Conservation (phyloP, 2,329 filamentous ascomycete species). For the Cercospora berteroae region DNA sequence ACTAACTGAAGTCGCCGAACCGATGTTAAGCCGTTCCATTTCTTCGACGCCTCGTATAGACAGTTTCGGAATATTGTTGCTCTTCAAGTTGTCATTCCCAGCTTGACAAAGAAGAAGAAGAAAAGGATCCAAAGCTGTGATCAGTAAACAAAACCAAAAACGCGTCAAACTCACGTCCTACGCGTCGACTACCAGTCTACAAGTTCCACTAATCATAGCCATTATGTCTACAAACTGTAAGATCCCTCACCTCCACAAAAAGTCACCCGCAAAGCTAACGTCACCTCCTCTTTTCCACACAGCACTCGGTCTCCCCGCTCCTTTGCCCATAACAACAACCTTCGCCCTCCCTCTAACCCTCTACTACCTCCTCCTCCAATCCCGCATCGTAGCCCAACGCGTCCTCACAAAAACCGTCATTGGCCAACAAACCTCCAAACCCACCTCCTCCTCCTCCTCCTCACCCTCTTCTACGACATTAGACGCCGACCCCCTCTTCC, state of each 20-base stretch:
- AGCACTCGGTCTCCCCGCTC: conserved; percentile 12
- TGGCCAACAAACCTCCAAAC: not conserved
- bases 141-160: too few relatives aligned
- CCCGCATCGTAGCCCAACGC: conserved; percentile 18
- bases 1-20: too few relatives aligned
- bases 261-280: not conserved
- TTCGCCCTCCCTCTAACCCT: conserved; percentile 20
- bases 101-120: too few relatives aligned
- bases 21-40: too few relatives aligned
- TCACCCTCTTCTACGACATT: not conserved
- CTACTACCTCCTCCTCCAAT: conserved; percentile 25
- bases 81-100: too few relatives aligned
- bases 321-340: conserved; percentile 19
- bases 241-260: not conserved
- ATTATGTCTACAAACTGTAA: not conserved
- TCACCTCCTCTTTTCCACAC: not conserved
- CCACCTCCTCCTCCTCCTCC: not conserved
- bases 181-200: not conserved
- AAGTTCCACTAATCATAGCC: not conserved
- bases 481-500: conserved; percentile 13
- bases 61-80: too few relatives aligned
- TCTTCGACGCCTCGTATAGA: too few relatives aligned
- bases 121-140: too few relatives aligned
- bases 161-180: too few relatives aligned
- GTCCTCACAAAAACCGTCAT: conserved; percentile 12